These are phyloP conservation scores for Kwoniella mangroviensis DNA, from an alignment of 768 basidiomycete species.

Conservation along the genomic window DNA sequence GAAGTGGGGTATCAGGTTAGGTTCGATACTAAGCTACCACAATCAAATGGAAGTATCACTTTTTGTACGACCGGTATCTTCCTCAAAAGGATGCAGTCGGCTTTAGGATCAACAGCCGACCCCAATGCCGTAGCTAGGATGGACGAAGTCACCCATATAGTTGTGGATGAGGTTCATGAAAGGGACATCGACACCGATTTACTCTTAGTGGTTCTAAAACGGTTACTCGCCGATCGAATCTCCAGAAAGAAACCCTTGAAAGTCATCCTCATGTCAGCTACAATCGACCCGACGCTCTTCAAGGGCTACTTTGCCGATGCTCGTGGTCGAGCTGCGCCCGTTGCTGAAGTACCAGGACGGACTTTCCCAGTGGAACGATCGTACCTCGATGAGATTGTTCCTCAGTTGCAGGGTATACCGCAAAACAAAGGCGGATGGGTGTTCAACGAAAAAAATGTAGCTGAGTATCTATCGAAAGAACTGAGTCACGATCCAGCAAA, in stretches of 20 bases:
- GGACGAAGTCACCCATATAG: conserved; percentile 82
- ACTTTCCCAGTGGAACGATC: conserved; percentile 83
- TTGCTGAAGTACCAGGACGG: conserved; percentile 85
- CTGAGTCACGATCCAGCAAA: conserved; percentile 60
- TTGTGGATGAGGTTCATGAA: conserved; percentile 96
- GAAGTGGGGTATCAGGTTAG: conserved; percentile 90
- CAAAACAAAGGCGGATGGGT: conserved; percentile 64
- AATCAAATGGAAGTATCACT: conserved; percentile 79
- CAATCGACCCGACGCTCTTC: conserved; percentile 88
- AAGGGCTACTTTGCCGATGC: conserved; percentile 76
- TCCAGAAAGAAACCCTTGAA: conserved; percentile 74
- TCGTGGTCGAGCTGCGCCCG: conserved; percentile 66
- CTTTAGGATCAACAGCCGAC: conserved; percentile 60
- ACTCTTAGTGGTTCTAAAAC: conserved; percentile 83
- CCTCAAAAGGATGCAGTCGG: conserved; percentile 79
- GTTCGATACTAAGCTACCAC: conserved; percentile 79
- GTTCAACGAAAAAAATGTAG: conserved; percentile 70
- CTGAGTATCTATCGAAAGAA: conserved; percentile 74
- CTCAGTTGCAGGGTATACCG: conserved; percentile 60
- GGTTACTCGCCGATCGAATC: conserved; percentile 75
- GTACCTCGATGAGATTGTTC: conserved; percentile 78
- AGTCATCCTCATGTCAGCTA: conserved; percentile 92
- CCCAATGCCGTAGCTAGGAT: conserved; percentile 59
- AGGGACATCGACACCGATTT: conserved; percentile 92
- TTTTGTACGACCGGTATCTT: conserved; percentile 94